Evolutionary conservation across 2,329 filamentous ascomycete species (phyloP), one percentile per base, ranked within the genome.

Genomic region (Aspergillus felis): DNA sequence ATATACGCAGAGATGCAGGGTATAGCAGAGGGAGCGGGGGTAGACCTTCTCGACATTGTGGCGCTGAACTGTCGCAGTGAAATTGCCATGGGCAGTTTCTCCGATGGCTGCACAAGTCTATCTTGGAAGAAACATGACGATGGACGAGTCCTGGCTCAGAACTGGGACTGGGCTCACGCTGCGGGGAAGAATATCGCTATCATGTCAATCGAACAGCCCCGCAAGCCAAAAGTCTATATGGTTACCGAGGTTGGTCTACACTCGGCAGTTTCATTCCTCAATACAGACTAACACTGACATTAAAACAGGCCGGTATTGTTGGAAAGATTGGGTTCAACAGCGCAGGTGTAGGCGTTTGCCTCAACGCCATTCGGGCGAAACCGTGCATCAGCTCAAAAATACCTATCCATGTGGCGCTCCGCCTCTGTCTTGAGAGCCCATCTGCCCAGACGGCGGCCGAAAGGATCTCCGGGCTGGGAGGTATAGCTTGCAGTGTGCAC

Each of bases 261-360:
- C 3, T 32, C 8, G 2, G 2, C 9, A 9, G 35, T 17, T 28
- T 9, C 22, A 10, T 12, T 3, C 22, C 22, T 14, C 20, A 24
- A 25, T 47, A 20, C 1, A 17, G n/a, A 2, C 32, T 22, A 24
- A 27, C 38, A 27, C 25, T 57, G 4, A 54, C 17, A 4, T 10
- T 2, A 14, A 1, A 17, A 2, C 25, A 71, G 69, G 83, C 81
- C 4, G 83, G 83, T 8, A 77, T 85, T 22, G 79, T 88, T 35
- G 85, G 84, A 14, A 89, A 89, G 69, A 87, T 88, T 24, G 86
- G 86, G 0, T 76, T 88, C 62, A 89, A 89, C 64, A 74, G 73
- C 17, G 65, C 69, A 0, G 84, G 85, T 0, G 83, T 88, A 0
- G 85, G 84, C 0, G 80, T 81, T 0, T 82, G 81, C 47, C 74